These are phyloP conservation scores for Pelagophyceae sp. DNA, from an alignment of 352 stramenopile genomes.

Conservation along the genomic window DNA sequence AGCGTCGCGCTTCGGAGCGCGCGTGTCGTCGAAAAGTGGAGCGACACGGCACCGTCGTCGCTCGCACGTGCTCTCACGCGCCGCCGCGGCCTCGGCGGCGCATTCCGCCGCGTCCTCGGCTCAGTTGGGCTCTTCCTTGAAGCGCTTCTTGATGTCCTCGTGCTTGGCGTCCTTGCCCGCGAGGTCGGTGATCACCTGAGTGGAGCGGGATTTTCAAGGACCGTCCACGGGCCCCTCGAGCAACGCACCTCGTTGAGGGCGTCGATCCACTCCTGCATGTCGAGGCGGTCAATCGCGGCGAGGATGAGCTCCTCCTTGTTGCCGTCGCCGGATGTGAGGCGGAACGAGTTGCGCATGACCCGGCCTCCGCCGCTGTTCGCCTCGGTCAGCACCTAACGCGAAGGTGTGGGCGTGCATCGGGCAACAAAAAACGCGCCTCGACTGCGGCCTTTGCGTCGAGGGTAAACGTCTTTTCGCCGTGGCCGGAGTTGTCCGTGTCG, in stretches of 20 bases:
- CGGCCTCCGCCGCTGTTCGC: not conserved
- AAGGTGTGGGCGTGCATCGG: too few species aligned
- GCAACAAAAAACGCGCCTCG: too few species aligned
- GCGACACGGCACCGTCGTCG: too few species aligned
- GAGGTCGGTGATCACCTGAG: too few species aligned
- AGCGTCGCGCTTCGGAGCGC: too few species aligned
- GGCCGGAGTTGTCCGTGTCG: constrained; percentile 1
- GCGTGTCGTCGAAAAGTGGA: too few species aligned
- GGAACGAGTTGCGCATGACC: constrained; percentile 14
- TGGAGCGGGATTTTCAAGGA: too few species aligned
- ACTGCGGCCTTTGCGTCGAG: not conserved
- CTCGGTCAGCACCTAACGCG: not conserved
- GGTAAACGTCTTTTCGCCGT: not conserved
- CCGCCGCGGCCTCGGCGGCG: too few species aligned
- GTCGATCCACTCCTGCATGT: constrained; percentile 15
- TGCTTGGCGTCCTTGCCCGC: not conserved
- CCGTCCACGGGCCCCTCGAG: too few species aligned
- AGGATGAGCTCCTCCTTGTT: constrained; percentile 8
- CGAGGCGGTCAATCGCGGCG: constrained; percentile 1
- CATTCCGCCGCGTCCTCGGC: too few species aligned
- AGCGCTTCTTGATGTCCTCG: not conserved
- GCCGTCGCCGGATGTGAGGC: not conserved
- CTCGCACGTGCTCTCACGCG: too few species aligned
- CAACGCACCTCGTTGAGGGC: not conserved
- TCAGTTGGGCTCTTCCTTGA: not conserved